Conservation (phyloP, 805 yeast species). For the Candida namnaoensis region DNA sequence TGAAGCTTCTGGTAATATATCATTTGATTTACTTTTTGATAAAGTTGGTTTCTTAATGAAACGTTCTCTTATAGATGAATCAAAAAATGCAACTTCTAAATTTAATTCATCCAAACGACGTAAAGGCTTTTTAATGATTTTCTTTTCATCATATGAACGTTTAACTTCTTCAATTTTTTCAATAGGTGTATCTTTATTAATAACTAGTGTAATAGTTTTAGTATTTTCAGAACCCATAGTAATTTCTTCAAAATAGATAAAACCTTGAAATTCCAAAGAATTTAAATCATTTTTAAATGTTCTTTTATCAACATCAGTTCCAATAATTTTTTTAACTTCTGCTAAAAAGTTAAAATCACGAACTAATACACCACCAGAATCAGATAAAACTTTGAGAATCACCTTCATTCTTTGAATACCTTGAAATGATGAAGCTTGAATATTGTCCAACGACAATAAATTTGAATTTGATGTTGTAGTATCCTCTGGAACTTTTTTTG, state of each 20-base stretch:
- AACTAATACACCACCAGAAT: conserved; percentile 36
- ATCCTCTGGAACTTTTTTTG: too few relatives aligned
- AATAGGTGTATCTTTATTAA: conserved; percentile 14
- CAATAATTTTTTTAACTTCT: conserved; percentile 30
- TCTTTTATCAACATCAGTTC: conserved; percentile 41
- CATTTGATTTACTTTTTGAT: too few relatives aligned
- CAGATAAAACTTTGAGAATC: conserved; percentile 30
- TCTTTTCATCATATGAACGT: not conserved
- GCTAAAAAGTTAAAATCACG: conserved; percentile 32
- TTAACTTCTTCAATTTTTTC: conserved; percentile 10
- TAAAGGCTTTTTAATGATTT: not conserved
- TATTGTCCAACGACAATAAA: conserved; percentile 18
- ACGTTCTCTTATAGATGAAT: conserved; percentile 11
- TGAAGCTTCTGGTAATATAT: too few relatives aligned
- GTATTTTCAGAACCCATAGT: conserved; percentile 12
- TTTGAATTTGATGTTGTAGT: too few relatives aligned
- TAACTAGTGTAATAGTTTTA: conserved; percentile 16
- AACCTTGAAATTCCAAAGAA: conserved; percentile 23
- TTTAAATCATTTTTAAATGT: conserved; percentile 40
- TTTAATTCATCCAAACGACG: conserved; percentile 9
- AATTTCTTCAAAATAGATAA: conserved; percentile 14
- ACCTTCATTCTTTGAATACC: conserved; percentile 34
- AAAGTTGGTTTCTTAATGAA: conserved; percentile 1
- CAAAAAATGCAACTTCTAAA: conserved; percentile 17
- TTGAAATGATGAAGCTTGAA: conserved; percentile 32